These are phyloP conservation scores for Linaria vulgaris DNA, from an alignment of 257 asterid genomes.

Conservation along the genomic window DNA sequence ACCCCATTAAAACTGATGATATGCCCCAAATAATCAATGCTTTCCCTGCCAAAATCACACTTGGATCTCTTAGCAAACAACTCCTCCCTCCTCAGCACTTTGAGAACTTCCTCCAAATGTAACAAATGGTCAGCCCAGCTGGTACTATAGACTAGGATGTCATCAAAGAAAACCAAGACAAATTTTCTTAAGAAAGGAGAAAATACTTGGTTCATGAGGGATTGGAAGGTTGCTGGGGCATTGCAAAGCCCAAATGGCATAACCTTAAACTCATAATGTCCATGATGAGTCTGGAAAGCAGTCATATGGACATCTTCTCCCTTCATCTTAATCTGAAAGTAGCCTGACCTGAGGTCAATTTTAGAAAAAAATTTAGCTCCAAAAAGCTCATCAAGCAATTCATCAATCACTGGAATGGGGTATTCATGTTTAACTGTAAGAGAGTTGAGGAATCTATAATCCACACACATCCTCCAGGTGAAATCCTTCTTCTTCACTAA, in stretches of 20 bases:
- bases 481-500: not conserved
- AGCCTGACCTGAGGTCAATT: not conserved
- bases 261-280: not conserved
- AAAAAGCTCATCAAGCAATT: not conserved
- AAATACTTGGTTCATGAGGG: not conserved
- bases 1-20: not conserved
- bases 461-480: not conserved
- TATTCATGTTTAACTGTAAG: not conserved
- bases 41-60: not conserved
- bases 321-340: not conserved
- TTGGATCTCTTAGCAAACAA: not conserved
- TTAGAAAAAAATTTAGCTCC: not conserved
- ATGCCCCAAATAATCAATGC: not conserved
- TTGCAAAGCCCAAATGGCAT: not conserved
- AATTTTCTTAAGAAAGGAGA: not conserved
- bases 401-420: not conserved
- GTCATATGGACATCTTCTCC: not conserved
- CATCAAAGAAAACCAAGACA: not conserved
- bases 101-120: not conserved
- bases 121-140: not conserved
- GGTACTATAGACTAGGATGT: not conserved
- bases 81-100: not conserved
- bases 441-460: not conserved
- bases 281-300: not conserved
- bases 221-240: not conserved